phyloP scores from a whole-genome alignment of 2,329 filamentous ascomycete species.

The Stachybotrys chlorohalonatus region DNA sequence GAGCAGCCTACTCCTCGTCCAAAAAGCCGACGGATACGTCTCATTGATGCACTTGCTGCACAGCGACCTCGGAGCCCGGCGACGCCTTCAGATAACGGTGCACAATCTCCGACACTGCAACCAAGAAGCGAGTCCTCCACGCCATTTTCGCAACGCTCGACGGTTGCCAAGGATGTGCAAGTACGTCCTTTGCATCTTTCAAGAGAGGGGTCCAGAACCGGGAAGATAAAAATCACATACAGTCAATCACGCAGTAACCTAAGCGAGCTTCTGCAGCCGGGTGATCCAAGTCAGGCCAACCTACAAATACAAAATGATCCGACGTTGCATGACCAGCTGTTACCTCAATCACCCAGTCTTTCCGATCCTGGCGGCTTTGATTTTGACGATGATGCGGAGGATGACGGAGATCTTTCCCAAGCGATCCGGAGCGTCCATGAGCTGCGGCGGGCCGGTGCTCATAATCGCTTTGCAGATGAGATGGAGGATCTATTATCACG shows the following conservation, averaged over 20 bases:
- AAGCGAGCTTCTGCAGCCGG: background rate
- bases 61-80: constrained; percentile 26
- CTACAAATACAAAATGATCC: background rate
- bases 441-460: constrained; percentile 55
- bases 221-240: constrained; percentile 25
- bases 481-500: constrained; percentile 55
- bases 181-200: constrained; percentile 16
- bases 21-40: constrained; percentile 16
- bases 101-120: constrained; percentile 9
- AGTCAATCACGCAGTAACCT: constrained; percentile 20
- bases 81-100: constrained; percentile 1
- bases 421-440: constrained; percentile 57
- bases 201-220: constrained; percentile 15
- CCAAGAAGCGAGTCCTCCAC: constrained; percentile 2
- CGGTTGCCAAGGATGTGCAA: constrained; percentile 6
- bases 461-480: constrained; percentile 56
- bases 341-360: constrained; percentile 10
- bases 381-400: constrained; percentile 22
- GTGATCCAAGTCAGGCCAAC: background rate
- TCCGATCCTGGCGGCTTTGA: constrained; percentile 14
- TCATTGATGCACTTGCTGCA: constrained; percentile 33
- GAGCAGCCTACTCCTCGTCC: background rate
- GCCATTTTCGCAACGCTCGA: background rate
- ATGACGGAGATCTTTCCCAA: constrained; percentile 32
- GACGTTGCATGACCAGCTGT: background rate